These are phyloP conservation scores for Skeletonema tropicum DNA, from an alignment of 108 stramenopile species.

Conservation along the genomic window DNA sequence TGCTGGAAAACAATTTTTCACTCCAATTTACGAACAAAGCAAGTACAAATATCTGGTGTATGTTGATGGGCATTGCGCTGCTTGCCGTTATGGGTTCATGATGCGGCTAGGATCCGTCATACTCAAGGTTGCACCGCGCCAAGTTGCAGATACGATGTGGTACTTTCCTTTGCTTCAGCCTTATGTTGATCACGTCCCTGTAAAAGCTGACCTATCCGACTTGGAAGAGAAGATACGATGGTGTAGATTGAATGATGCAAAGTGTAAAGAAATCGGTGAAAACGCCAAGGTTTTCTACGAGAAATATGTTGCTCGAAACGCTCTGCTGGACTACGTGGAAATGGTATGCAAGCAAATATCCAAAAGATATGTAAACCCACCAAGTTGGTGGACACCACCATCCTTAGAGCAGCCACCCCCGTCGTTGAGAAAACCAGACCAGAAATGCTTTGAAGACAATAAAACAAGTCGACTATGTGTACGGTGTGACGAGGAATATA, in stretches of 20 bases:
- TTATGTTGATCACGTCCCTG: constrained; percentile 96
- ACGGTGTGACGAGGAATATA: constrained; percentile 75
- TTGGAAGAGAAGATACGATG: constrained; percentile 96
- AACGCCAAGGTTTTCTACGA: constrained; percentile 83
- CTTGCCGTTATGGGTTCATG: constrained; percentile 99
- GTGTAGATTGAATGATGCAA: constrained; percentile 96
- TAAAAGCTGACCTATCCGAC: constrained; percentile 95
- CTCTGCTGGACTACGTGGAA: constrained; percentile 95
- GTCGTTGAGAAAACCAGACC: constrained; percentile 70
- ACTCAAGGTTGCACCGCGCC: constrained; percentile 90
- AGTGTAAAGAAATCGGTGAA: constrained; percentile 89
- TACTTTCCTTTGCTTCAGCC: constrained; percentile 97
- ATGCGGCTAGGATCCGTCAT: constrained; percentile 99
- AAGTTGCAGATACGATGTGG: constrained; percentile 99
- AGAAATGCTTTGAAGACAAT: constrained; percentile 70
- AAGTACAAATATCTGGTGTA: constrained; percentile 98
- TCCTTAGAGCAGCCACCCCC: constrained; percentile 58
- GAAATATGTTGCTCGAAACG: constrained; percentile 76
- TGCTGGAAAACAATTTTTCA: constrained; percentile 93
- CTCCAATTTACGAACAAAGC: constrained; percentile 98
- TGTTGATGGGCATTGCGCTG: constrained; percentile 99
- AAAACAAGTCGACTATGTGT: constrained; percentile 62
- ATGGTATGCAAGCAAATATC: constrained; percentile 84
- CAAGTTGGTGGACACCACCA: constrained; percentile 73
- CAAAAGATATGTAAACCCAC: constrained; percentile 76